These are phyloP conservation scores for Fusarium poae DNA, from an alignment of 2,329 filamentous ascomycete genomes.

Conservation along the genomic window DNA sequence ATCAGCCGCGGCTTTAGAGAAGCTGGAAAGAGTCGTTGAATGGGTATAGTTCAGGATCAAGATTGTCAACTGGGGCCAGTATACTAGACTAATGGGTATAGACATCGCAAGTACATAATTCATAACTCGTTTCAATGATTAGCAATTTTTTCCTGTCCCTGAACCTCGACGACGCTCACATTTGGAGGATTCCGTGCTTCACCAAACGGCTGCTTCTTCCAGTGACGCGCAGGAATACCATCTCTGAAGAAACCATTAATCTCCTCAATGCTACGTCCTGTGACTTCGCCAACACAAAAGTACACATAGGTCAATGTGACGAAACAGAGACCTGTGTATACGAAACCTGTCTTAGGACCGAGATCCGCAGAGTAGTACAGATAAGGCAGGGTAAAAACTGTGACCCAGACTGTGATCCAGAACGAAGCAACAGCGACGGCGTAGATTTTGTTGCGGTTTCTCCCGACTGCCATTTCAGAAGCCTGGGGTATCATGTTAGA, in stretches of 20 bases:
- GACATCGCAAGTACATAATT: slow-evolving; percentile 11
- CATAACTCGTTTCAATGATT: not conserved
- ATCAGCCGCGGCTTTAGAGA: slow-evolving; percentile 1
- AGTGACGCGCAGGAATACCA: slow-evolving; percentile 46
- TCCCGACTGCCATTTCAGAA: slow-evolving; percentile 62
- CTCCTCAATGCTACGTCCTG: slow-evolving; percentile 49
- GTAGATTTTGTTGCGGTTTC: slow-evolving; percentile 56
- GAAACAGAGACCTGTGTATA: slow-evolving; percentile 53
- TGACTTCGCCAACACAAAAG: slow-evolving; percentile 53
- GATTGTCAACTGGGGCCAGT: not conserved
- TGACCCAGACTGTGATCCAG: slow-evolving; percentile 59
- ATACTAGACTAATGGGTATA: slow-evolving; percentile 7
- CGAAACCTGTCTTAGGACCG: slow-evolving; percentile 56
- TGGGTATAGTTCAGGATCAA: not conserved
- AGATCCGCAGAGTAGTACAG: slow-evolving; percentile 56
- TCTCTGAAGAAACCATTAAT: slow-evolving; percentile 49
- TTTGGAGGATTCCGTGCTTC: slow-evolving; percentile 2
- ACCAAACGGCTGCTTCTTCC: slow-evolving; percentile 46
- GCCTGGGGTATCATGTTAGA: slow-evolving; percentile 43
- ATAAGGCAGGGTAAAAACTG: slow-evolving; percentile 57
- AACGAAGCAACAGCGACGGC: slow-evolving; percentile 57
- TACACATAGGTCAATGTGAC: slow-evolving; percentile 55
- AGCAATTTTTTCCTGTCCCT: slow-evolving; percentile 6
- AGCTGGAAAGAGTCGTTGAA: not conserved
- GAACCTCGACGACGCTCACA: slow-evolving; percentile 12